phyloP scores from a whole-genome alignment of 352 stramenopile species.

The Phytopythium vexans region DNA sequence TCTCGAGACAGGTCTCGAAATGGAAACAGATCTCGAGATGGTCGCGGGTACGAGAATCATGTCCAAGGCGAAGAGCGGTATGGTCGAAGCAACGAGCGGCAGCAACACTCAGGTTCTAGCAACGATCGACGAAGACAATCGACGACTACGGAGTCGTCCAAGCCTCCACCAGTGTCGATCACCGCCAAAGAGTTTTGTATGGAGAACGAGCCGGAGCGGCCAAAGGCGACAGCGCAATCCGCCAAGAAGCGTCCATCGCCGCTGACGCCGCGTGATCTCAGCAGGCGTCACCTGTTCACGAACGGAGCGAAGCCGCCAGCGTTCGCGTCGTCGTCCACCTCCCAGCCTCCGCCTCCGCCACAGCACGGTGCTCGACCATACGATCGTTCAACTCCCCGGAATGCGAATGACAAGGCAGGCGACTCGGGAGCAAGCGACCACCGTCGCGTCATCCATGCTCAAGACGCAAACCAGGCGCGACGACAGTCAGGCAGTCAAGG shows the following conservation, averaged over 20 bases:
- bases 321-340: neutral
- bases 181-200: constrained; percentile 56
- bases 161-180: constrained; percentile 27
- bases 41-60: too few relatives aligned
- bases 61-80: too few relatives aligned
- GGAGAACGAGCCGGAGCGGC: constrained; percentile 33
- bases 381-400: too few relatives aligned
- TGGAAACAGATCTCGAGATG: too few relatives aligned
- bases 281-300: constrained; percentile 1
- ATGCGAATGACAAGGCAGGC: too few relatives aligned
- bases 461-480: neutral
- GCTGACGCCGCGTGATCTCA: neutral
- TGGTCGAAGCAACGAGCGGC: too few relatives aligned
- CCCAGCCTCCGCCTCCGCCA: neutral
- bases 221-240: neutral
- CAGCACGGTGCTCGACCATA: neutral
- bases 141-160: neutral
- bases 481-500: constrained; percentile 2
- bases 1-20: too few relatives aligned
- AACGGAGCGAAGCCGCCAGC: neutral
- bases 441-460: too few relatives aligned
- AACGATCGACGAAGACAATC: neutral
- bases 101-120: too few relatives aligned
- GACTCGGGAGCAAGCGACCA: too few relatives aligned
- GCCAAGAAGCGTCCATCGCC: neutral